These are phyloP conservation scores for Inonotus obliquus DNA, from an alignment of 1,284 basidiomycete genomes.

Conservation along the genomic window DNA sequence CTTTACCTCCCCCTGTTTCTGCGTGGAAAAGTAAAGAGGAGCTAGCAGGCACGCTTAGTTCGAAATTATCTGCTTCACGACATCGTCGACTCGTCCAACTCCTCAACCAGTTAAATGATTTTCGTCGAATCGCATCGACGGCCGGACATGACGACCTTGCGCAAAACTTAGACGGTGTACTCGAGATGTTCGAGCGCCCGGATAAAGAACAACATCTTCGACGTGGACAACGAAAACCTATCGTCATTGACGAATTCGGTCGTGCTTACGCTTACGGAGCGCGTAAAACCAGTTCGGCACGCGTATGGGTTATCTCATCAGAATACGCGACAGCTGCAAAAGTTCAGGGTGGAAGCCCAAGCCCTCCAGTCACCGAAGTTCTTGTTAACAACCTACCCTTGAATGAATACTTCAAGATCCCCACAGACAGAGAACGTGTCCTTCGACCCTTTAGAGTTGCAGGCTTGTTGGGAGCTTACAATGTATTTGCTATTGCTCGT, in stretches of 20 bases:
- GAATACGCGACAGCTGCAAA: constrained; percentile 29
- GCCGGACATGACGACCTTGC: constrained; percentile 62
- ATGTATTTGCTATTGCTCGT: constrained; percentile 83
- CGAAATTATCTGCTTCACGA: constrained; percentile 64
- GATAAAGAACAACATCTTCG: constrained; percentile 54
- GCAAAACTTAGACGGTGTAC: constrained; percentile 45
- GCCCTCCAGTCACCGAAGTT: constrained; percentile 32
- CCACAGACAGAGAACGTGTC: constrained; percentile 75
- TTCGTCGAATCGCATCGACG: constrained; percentile 61
- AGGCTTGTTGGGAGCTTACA: constrained; percentile 87
- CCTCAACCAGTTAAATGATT: constrained; percentile 70
- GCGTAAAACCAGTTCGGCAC: constrained; percentile 82
- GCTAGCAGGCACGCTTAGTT: constrained; percentile 54
- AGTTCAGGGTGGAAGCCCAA: constrained; percentile 11
- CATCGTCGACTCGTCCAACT: constrained; percentile 65
- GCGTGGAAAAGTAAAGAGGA: constrained; percentile 67
- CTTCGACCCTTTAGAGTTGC: constrained; percentile 82
- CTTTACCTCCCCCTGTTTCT: constrained; percentile 52
- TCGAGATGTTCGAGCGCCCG: constrained; percentile 60
- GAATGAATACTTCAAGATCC: constrained; percentile 73
- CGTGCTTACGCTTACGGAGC: constrained; percentile 80
- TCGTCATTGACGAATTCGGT: constrained; percentile 65
- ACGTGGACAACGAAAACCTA: constrained; percentile 50
- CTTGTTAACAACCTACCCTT: constrained; percentile 85
- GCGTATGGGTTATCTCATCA: constrained; percentile 92